Evolutionary conservation across 495 filamentous ascomycete genomes (phyloP), one percentile per base, ranked within the genome.

Genomic region (Xylaria longipes): DNA sequence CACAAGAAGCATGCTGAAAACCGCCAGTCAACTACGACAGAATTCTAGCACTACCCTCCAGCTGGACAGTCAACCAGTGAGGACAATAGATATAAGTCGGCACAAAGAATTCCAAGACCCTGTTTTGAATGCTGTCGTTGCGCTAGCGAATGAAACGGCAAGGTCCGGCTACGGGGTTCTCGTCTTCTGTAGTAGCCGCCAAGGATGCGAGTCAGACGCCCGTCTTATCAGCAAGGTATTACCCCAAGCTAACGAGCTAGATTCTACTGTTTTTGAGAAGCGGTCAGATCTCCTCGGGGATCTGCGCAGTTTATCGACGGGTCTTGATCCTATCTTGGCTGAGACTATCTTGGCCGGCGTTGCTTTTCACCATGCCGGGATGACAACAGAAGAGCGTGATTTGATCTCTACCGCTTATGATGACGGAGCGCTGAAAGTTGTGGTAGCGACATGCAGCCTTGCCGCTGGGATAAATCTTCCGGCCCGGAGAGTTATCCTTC

Each of bases 391-490:
- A 80, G 93, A 96, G 79, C 87, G 92, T 39, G 93, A 95, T 63
- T 79, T 94, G 25, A 86, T 95, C 61, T 90, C 91, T 5, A 85
- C 85, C 45, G 90, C 92, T 14, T 96, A 94, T 73, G 91, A 95
- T 75, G 80, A 83, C 39, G 92, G 93, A 1, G 80, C 86, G 4
- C 72, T 96, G 37, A 93, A 89, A 73, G 88, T 94, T 1, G 89
- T 94, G 45, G 91, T 93, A 20, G 93, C 93, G 25, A 96, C 93
- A 17, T 94, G 92, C 70, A 94, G 91, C 72, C 88, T 96, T 69
- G 92, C 93, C n/a, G 93, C 93, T 48, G 93, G 93, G 15, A 92
- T 96, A 54, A 96, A 96, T 80, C 83, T 93, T 52, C 85, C 85
- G 7, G 93, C 93, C 14, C 83, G 93, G 72, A 82, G 93, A 73